Percentiles rank a stretch among this genome's conserved stretches.
phyloP scores from a whole-genome alignment of 441 rosid species.

The Metrosideros polymorpha region DNA sequence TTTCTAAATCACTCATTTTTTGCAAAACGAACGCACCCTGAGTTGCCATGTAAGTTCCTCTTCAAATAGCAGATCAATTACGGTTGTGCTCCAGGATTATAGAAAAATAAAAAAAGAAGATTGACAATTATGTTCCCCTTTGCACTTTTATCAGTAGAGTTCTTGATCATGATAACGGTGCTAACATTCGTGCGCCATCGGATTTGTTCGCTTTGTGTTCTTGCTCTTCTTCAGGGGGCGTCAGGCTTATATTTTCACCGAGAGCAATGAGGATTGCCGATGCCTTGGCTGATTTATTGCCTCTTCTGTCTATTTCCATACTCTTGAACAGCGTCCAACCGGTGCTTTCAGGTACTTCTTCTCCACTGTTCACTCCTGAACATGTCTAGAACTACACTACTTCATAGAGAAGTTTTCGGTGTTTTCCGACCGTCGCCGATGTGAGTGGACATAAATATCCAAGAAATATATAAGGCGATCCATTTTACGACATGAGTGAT shows the following conservation, averaged over 20 bases:
- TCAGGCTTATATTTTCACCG: constrained; percentile 31
- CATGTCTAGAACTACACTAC: background rate
- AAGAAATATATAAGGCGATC: background rate
- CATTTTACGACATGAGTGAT: background rate
- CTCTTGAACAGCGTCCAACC: constrained; percentile 49
- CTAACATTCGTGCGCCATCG: constrained; percentile 26
- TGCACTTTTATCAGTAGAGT: constrained; percentile 17
- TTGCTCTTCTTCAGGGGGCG: constrained; percentile 28
- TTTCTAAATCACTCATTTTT: too few species aligned
- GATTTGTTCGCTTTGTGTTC: constrained; percentile 19
- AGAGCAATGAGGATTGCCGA: constrained; percentile 22
- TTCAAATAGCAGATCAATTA: background rate
- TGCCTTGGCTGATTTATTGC: constrained; percentile 31
- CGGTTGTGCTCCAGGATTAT: background rate
- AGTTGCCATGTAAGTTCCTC: background rate
- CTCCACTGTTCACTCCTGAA: background rate
- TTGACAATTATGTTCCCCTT: background rate
- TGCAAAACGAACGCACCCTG: too few species aligned
- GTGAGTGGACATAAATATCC: background rate
- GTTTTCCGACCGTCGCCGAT: background rate
- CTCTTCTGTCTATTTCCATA: constrained; percentile 33
- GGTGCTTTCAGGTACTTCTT: constrained; percentile 32
- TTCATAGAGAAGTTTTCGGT: background rate
- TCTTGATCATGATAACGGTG: constrained; percentile 15
- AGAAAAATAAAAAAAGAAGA: background rate